Base-by-base conservation (phyloP, 2,329 filamentous ascomycete species). In the Pochonia chlamydosporia region DNA sequence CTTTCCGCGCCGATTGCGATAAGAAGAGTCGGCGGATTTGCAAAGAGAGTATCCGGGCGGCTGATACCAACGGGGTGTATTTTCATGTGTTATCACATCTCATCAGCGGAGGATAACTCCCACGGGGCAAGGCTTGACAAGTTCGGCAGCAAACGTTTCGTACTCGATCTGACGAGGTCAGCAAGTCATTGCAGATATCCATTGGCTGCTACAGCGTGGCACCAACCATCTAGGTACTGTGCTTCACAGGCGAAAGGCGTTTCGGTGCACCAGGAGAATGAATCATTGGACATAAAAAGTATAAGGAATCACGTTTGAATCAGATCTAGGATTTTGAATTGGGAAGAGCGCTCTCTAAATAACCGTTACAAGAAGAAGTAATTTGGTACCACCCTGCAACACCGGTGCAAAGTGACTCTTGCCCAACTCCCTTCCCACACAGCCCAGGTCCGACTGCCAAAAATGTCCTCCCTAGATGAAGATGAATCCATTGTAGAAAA, bases 281-380 rank as follows among this genome's bases (percentile, higher is more conserved):
- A 46, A 40, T 49, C 20, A 39, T 39, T 11, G 35, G 35, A 24
- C 35, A 39, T 51, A 37, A 46, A 48, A 49, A 40, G 30, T 40
- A 39, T 44, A 24, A 43, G 43, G 26, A 42, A 45, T 43, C 37
- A 50, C 42, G 43, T 43, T 53, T 59, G 49, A 61, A 57, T 57
- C 56, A 62, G 52, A 62, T 64, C 62, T 64, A 64, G 52, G 47
- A 24, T 57, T 61, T 63, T 61, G 51, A 60, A 61, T 60, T 56
- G 52, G 56, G 52, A 58, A 56, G 45, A 51, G 54, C 57, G 59
- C 58, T 61, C 56, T 63, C 61, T 63, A 64, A 59, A 57, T 56
- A 54, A 54, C 50, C 52, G 28, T 49, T 39, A 39, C 30, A 45
- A 40, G n/a, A 28, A 31, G 26, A 42, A 49, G n/a, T 39, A 21